Conservation (phyloP, 352 stramenopile genomes). For the Chrysophaeum taylorii region DNA sequence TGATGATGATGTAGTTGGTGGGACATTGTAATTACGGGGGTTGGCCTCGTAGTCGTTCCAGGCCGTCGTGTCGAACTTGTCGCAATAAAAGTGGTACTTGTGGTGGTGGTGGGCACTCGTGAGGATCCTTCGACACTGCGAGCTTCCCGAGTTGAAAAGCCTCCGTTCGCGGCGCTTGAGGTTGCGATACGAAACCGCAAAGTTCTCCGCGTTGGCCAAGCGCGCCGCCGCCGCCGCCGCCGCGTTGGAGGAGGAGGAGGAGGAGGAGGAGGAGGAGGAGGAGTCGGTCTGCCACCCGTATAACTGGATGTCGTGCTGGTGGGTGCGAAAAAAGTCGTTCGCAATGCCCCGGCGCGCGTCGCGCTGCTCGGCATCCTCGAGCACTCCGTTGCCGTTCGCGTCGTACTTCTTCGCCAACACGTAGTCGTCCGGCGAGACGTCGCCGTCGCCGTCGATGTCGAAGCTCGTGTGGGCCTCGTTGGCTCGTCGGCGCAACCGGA, state of each 20-base stretch:
- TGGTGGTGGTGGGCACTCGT: constrained; percentile 19
- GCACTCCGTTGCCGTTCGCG: constrained; percentile 25
- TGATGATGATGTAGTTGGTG: no score
- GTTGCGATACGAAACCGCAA: constrained; percentile 24
- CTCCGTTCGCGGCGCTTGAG: constrained; percentile 28
- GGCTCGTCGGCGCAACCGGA: constrained; percentile 11
- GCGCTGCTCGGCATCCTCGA: constrained; percentile 26
- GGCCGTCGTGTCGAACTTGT: constrained; percentile 33
- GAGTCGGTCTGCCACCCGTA: constrained; percentile 20
- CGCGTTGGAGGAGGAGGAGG: not conserved
- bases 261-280: not conserved
- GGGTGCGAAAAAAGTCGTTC: constrained; percentile 27
- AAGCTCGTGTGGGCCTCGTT: constrained; percentile 32
- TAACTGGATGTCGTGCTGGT: constrained; percentile 24
- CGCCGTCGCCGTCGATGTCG: constrained; percentile 33
- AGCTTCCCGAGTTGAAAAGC: constrained; percentile 18
- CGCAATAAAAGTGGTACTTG: constrained; percentile 31
- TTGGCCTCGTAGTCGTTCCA: constrained; percentile 27
- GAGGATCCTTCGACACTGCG: constrained; percentile 20
- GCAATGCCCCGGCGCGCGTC: constrained; percentile 28
- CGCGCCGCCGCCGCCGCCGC: constrained; percentile 20
- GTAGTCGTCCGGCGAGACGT: constrained; percentile 31
- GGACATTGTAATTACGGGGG: not conserved
- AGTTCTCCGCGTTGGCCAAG: constrained; percentile 24
- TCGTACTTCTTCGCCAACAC: constrained; percentile 29